A percentile compares a stretch with the other conserved stretches of the same genome.
phyloP scores from a whole-genome alignment of 2,329 filamentous ascomycete species.

The Whalleya microplaca region DNA sequence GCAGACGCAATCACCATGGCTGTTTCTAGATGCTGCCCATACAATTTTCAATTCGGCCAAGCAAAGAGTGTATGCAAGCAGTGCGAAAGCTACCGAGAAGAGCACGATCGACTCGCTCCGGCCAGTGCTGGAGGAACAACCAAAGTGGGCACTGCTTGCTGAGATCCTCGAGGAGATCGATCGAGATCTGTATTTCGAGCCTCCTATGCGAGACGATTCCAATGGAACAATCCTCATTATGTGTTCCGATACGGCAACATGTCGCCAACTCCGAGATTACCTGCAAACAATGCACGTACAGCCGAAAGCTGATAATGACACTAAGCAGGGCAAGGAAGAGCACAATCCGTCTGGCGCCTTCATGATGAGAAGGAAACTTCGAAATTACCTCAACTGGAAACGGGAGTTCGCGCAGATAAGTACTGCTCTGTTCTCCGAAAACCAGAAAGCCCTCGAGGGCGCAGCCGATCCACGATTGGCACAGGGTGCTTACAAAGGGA shows the following conservation, averaged over 20 bases:
- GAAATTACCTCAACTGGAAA: constrained; percentile 90
- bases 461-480: constrained; percentile 60
- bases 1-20: constrained; percentile 91
- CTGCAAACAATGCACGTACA: constrained; percentile 86
- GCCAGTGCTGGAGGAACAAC: constrained; percentile 89
- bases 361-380: constrained; percentile 87
- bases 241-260: constrained; percentile 87
- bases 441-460: constrained; percentile 74
- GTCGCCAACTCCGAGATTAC: constrained; percentile 87
- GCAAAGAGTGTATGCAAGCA: constrained; percentile 80
- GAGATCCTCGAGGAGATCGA: constrained; percentile 94
- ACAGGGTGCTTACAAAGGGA: constrained; percentile 56
- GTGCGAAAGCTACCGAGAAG: constrained; percentile 55
- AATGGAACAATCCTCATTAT: constrained; percentile 94
- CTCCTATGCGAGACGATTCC: constrained; percentile 75
- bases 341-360: constrained; percentile 74
- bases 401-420: constrained; percentile 85
- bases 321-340: constrained; percentile 48
- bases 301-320: constrained; percentile 50
- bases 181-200: constrained; percentile 83
- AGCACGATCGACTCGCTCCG: constrained; percentile 64
- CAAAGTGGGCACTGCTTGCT: constrained; percentile 89
- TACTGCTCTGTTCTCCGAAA: constrained; percentile 75
- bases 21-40: constrained; percentile 93
- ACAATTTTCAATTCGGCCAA: constrained; percentile 92